Conservation (phyloP, 2,329 filamentous ascomycete species). For the Nothophoma quercina region DNA sequence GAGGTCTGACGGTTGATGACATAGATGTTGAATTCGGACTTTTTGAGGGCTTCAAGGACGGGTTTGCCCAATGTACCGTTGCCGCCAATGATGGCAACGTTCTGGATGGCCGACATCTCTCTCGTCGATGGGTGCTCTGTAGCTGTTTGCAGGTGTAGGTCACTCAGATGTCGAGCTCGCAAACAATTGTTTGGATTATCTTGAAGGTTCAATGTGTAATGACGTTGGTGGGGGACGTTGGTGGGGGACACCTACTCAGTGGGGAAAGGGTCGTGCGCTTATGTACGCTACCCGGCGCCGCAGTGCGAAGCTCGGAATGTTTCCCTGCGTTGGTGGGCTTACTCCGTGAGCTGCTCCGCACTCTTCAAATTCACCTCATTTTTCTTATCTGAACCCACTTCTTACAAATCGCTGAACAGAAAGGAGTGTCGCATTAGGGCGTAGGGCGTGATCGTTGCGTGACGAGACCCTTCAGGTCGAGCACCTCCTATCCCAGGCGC, state of each 20-base stretch:
- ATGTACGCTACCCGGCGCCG: conserved; percentile 8
- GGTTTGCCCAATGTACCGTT: conserved; percentile 46
- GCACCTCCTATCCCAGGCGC: too few relatives aligned
- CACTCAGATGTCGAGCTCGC: not conserved
- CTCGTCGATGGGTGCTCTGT: not conserved
- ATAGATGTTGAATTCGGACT: conserved; percentile 41
- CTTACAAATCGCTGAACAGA: not conserved
- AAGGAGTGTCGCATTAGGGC: too few relatives aligned
- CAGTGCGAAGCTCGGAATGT: conserved; percentile 6
- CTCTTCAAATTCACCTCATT: not conserved
- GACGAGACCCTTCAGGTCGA: not conserved
- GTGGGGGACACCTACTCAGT: conserved; percentile 1
- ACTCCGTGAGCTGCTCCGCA: conserved; percentile 12
- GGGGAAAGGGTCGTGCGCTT: conserved; percentile 15
- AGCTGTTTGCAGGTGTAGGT: not conserved
- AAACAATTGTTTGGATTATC: not conserved
- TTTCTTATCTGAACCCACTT: not conserved
- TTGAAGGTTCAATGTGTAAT: not conserved
- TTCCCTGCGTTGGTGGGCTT: not conserved
- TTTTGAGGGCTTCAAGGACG: conserved; percentile 43
- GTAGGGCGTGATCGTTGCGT: not conserved
- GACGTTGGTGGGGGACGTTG: conserved; percentile 13
- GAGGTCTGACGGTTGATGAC: conserved; percentile 47
- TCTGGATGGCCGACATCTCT: conserved; percentile 36
- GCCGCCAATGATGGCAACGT: conserved; percentile 54